phyloP scores from a whole-genome alignment of 2,329 filamentous ascomycete genomes.

The Leptosphaerulina australis region DNA sequence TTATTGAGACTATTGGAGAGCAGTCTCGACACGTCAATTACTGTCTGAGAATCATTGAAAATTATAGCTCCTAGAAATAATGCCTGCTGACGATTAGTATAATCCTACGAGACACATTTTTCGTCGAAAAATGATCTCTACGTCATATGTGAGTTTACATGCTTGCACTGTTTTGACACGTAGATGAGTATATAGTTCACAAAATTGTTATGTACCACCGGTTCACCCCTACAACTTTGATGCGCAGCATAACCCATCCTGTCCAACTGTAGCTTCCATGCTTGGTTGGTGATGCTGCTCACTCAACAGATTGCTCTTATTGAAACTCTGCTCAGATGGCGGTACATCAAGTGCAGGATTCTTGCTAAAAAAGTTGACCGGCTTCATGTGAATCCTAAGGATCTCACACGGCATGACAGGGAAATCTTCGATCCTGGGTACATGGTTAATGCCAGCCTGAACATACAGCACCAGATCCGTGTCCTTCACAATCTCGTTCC shows the following conservation, averaged over 20 bases:
- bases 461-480: slow-evolving; percentile 63
- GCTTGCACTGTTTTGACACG: too few species aligned
- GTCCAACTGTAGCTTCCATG: slow-evolving; percentile 44
- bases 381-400: slow-evolving; percentile 62
- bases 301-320: slow-evolving; percentile 48
- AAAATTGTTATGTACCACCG: background rate
- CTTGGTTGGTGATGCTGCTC: slow-evolving; percentile 48
- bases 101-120: too few species aligned
- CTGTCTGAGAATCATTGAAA: too few species aligned
- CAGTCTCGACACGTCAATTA: too few species aligned
- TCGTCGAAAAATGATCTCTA: too few species aligned
- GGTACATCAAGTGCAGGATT: slow-evolving; percentile 67
- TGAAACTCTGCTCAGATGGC: slow-evolving; percentile 56
- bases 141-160: too few species aligned
- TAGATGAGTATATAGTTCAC: too few species aligned
- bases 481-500: slow-evolving; percentile 61
- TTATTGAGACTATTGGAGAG: too few species aligned
- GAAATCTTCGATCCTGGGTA: slow-evolving; percentile 63
- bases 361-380: slow-evolving; percentile 64
- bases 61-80: too few species aligned
- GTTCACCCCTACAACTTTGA: slow-evolving; percentile 33
- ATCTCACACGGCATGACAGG: slow-evolving; percentile 66
- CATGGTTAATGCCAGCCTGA: slow-evolving; percentile 64
- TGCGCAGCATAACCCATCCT: slow-evolving; percentile 49
- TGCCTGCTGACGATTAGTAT: too few species aligned